Evolutionary conservation across 345 rosid species (phyloP).

Genomic region (Populus ilicifolia): DNA sequence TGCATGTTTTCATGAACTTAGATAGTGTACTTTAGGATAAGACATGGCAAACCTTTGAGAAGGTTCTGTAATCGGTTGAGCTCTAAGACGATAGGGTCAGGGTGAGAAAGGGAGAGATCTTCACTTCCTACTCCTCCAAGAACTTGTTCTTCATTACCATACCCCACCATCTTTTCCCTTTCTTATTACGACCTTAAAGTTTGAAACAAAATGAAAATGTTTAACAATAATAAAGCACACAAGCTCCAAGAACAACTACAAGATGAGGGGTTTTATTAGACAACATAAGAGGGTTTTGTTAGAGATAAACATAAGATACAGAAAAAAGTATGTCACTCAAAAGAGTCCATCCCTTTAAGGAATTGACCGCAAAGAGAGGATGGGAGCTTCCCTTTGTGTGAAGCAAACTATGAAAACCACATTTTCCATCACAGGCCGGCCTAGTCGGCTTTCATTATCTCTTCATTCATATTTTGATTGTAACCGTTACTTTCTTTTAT

Average conservation of each 20-base stretch:
- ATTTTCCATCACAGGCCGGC: slow-evolving; percentile 38
- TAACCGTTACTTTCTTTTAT: slow-evolving; percentile 26
- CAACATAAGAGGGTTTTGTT: neutral
- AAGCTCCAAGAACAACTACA: slow-evolving; percentile 5
- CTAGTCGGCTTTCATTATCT: slow-evolving; percentile 34
- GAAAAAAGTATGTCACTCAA: neutral
- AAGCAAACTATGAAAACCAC: slow-evolving; percentile 53
- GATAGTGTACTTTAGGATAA: neutral
- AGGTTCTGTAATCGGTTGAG: slow-evolving; percentile 63
- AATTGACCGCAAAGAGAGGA: slow-evolving; percentile 52
- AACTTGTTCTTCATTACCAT: slow-evolving; percentile 22
- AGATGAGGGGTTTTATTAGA: slow-evolving; percentile 14
- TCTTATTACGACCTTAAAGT: neutral
- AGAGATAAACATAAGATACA: neutral
- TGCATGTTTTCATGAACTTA: neutral
- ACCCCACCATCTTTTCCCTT: slow-evolving; percentile 35
- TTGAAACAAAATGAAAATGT: neutral
- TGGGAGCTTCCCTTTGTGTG: slow-evolving; percentile 41
- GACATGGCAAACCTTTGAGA: slow-evolving; percentile 46
- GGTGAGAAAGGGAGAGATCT: slow-evolving; percentile 30
- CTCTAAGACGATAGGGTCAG: slow-evolving; percentile 68
- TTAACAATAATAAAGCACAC: neutral
- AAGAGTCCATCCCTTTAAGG: slow-evolving; percentile 50
- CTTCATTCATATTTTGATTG: slow-evolving; percentile 18
- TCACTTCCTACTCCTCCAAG: slow-evolving; percentile 29